phyloP scores from a whole-genome alignment of 2,329 filamentous ascomycete species.

The Fusarium virguliforme region DNA sequence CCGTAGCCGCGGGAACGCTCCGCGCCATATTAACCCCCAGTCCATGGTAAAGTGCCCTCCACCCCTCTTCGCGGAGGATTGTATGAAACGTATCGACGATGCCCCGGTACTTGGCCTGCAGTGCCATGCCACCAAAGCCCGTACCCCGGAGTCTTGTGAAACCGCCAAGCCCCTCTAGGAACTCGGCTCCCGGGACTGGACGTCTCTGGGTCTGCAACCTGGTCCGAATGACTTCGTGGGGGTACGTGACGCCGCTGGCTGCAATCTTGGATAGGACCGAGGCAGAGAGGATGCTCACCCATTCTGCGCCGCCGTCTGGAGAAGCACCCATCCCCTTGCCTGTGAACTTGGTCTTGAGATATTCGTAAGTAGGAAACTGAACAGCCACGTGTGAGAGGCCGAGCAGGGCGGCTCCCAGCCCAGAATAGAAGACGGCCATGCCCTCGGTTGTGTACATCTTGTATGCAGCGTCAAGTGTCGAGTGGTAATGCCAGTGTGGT shows the following conservation, averaged over 20 bases:
- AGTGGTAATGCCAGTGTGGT: slow-evolving; percentile 87
- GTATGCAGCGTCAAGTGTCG: slow-evolving; percentile 88
- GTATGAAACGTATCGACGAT: slow-evolving; percentile 85
- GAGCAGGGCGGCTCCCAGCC: slow-evolving; percentile 89
- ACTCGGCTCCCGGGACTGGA: slow-evolving; percentile 69
- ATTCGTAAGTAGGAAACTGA: slow-evolving; percentile 96
- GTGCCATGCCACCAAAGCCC: slow-evolving; percentile 28
- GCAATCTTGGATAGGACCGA: slow-evolving; percentile 94
- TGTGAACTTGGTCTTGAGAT: slow-evolving; percentile 89
- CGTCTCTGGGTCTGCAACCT: slow-evolving; percentile 93
- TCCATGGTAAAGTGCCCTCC: slow-evolving; percentile 95
- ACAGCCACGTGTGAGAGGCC: slow-evolving; percentile 96
- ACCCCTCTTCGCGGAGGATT: slow-evolving; percentile 91
- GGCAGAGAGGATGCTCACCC: slow-evolving; percentile 85
- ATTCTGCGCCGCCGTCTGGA: slow-evolving; percentile 70
- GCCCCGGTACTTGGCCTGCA: slow-evolving; percentile 77
- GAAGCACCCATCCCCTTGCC: slow-evolving; percentile 86
- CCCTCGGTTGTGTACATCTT: slow-evolving; percentile 97
- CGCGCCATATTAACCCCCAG: slow-evolving; percentile 98
- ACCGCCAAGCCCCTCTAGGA: slow-evolving; percentile 64
- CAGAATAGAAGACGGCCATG: slow-evolving; percentile 91
- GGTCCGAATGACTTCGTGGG: slow-evolving; percentile 95
- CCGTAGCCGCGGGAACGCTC: slow-evolving; percentile 93
- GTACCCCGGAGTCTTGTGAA: slow-evolving; percentile 46
- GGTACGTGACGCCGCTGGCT: slow-evolving; percentile 94